phyloP scores from a whole-genome alignment of 108 stramenopile genomes.

The Cyclotella cryptica region DNA sequence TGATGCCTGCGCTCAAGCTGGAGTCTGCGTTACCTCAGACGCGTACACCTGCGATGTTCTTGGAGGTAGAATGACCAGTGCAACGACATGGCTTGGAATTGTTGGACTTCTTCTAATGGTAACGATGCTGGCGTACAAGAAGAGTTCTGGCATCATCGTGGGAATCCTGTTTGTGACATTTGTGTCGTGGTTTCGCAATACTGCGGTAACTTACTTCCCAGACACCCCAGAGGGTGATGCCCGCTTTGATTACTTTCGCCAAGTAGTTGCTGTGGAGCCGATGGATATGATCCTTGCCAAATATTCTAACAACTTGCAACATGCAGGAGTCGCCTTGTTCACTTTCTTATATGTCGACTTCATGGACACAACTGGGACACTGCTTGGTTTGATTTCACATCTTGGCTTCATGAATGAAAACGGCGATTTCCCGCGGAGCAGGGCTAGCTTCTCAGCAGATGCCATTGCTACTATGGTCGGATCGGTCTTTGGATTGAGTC shows the following conservation, averaged over 20 bases:
- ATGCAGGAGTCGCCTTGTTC: conserved; percentile 58
- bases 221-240: conserved; percentile 57
- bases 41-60: conserved; percentile 72
- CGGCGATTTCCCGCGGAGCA: conserved; percentile 67
- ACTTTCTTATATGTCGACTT: conserved; percentile 72
- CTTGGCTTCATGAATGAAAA: conserved; percentile 50
- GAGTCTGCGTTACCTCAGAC: conserved; percentile 59
- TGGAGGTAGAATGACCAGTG: conserved; percentile 61
- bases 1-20: conserved; percentile 51
- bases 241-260: conserved; percentile 64
- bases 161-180: conserved; percentile 68
- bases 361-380: conserved; percentile 53
- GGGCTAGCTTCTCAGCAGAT: conserved; percentile 60
- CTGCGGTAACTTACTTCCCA: conserved; percentile 68
- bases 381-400: conserved; percentile 3
- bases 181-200: conserved; percentile 69
- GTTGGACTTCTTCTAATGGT: conserved; percentile 63
- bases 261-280: conserved; percentile 61
- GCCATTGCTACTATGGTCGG: conserved; percentile 74
- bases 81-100: conserved; percentile 69
- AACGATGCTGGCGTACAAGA: conserved; percentile 49
- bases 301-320: conserved; percentile 44
- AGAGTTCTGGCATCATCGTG: conserved; percentile 50
- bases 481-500: conserved; percentile 67
- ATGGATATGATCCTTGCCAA: conserved; percentile 48